Base-by-base conservation (phyloP, 441 rosid genomes). In the Pelargonium myrrhifolium region DNA sequence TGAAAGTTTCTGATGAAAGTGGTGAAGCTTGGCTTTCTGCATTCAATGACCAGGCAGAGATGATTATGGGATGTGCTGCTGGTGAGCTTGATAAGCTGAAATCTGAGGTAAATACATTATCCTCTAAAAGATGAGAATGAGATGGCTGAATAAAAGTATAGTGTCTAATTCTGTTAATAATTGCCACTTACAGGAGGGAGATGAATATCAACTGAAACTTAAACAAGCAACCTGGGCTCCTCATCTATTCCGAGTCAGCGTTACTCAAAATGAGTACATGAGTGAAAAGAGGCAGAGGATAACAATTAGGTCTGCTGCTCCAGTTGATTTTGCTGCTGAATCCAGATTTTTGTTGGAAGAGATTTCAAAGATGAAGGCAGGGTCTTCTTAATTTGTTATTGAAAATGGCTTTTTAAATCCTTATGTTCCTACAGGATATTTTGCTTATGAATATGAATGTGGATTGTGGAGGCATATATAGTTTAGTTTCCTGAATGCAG, bases 231-330 rank as follows among this genome's bases (percentile, higher is more conserved):
- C 93, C 9, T 93, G 99, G 99, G 79, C 75, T 59, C 86, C 84
- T 77, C 89, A 89, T 82, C 71, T 84, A 62, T 86, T 93, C 71
- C 75, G 88, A 58, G 81, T 91, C 37, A 85, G 96, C 60, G 92
- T 89, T 35, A 17, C 86, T 9, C 99, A 85, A 74, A 76, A 84
- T 0, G 96, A 93, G 72, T 93, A 90, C 75, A 93, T 87, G 63
- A 83, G 82, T 39, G 98, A 93, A 77, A 90, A 91, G 84, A 83
- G 92, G 72, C 98, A 87, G 73, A 86, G 98, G 84, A 77, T 93
- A 65, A 89, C 97, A 14, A 86, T 84, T 12, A 89, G 76, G 79
- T 88, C 78, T 31, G 86, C 79, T 61, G 82, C 94, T 64, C 86
- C 92, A 2, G 78, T 90, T 49, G 97, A 93, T 78, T 93, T 80